A percentile compares a stretch with the other conserved stretches of the same genome.
Evolutionary conservation across 345 rosid species (phyloP).

Genomic region (Arabidopsis arenosa): DNA sequence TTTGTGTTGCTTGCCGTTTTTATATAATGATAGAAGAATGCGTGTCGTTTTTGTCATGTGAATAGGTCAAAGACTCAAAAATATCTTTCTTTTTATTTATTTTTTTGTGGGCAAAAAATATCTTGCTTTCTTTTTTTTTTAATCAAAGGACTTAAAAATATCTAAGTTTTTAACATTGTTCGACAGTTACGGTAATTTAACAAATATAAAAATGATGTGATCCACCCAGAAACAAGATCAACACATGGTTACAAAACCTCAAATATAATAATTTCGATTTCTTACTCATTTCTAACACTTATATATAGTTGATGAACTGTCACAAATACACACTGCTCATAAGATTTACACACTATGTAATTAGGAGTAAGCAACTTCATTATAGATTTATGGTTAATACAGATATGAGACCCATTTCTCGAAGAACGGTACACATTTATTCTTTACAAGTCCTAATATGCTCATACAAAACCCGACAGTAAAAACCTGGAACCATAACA

Average conservation of each 20-base stretch:
- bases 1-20: slow-evolving; percentile 27
- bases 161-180: too few species aligned
- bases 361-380: slow-evolving; percentile 33
- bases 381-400: slow-evolving; percentile 31
- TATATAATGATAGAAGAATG: background rate
- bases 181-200: too few species aligned
- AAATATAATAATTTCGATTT: background rate
- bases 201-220: too few species aligned
- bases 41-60: slow-evolving; percentile 11
- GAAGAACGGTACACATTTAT: slow-evolving; percentile 37
- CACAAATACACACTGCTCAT: background rate
- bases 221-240: too few species aligned
- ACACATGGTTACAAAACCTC: background rate
- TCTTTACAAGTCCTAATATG: slow-evolving; percentile 37
- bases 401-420: slow-evolving; percentile 23
- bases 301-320: background rate
- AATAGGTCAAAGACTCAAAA: background rate
- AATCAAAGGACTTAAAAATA: too few species aligned
- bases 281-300: background rate
- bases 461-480: slow-evolving; percentile 34
- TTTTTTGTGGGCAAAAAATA: too few species aligned
- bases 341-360: slow-evolving; percentile 28
- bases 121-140: too few species aligned
- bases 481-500: slow-evolving; percentile 11
- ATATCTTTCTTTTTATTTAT: background rate